Evolutionary conservation across 2,329 filamentous ascomycete species (phyloP).

Genomic region (Byssothecium circinans): DNA sequence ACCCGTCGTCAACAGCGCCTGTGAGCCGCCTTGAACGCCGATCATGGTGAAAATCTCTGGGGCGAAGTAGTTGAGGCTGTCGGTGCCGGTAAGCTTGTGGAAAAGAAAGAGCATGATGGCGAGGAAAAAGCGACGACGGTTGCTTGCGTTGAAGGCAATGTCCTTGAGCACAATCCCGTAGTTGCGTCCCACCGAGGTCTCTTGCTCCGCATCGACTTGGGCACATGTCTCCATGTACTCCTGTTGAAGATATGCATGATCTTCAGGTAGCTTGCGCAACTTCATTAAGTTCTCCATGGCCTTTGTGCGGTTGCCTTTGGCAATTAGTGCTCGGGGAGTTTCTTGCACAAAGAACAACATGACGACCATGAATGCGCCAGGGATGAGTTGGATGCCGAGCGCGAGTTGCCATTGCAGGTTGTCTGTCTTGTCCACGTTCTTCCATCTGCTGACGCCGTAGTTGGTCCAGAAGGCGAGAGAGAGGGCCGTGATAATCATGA

Average conservation of each 20-base stretch:
- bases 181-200: slow-evolving; percentile 22
- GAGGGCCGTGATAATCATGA: slow-evolving; percentile 62
- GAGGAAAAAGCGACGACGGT: slow-evolving; percentile 40
- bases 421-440: slow-evolving; percentile 9
- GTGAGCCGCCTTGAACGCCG: slow-evolving; percentile 21
- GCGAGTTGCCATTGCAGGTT: slow-evolving; percentile 20
- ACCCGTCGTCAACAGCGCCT: slow-evolving; percentile 43
- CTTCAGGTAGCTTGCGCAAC: slow-evolving; percentile 43
- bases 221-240: slow-evolving; percentile 46
- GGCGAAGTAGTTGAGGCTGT: slow-evolving; percentile 47
- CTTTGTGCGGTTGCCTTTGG: slow-evolving; percentile 27
- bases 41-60: slow-evolving; percentile 47
- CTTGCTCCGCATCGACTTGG: slow-evolving; percentile 40
- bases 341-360: background rate
- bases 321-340: slow-evolving; percentile 16
- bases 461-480: slow-evolving; percentile 55
- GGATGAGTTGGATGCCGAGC: slow-evolving; percentile 24
- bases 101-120: slow-evolving; percentile 45
- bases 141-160: too few species aligned
- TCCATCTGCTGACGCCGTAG: slow-evolving; percentile 23
- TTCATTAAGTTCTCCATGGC: slow-evolving; percentile 44
- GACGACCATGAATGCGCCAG: slow-evolving; percentile 11
- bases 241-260: slow-evolving; percentile 38
- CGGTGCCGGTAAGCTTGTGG: slow-evolving; percentile 48
- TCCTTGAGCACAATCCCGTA: too few species aligned